Conservation (phyloP, 352 stramenopile genomes). For the Blastocystis hominis region DNA sequence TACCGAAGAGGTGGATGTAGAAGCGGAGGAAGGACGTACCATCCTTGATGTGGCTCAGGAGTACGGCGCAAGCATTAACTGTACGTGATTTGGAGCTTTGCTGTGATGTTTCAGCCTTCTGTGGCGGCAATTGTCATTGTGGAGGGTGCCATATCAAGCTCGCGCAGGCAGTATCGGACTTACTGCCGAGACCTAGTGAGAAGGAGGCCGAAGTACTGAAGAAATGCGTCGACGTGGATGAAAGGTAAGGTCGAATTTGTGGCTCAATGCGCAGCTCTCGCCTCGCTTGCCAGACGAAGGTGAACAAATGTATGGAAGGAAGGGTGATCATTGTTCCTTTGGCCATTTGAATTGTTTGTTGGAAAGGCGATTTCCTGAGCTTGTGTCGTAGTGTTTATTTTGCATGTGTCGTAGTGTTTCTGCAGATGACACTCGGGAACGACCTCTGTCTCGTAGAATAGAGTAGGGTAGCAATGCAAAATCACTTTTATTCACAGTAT, state of each 20-base stretch:
- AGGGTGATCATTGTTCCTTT: slow-evolving; percentile 37
- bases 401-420: neutral
- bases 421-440: neutral
- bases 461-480: too few species aligned
- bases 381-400: neutral
- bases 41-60: slow-evolving; percentile 39
- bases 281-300: slow-evolving; percentile 35
- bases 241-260: neutral
- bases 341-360: slow-evolving; percentile 29
- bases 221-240: slow-evolving; percentile 51
- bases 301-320: slow-evolving; percentile 38
- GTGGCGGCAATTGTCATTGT: slow-evolving; percentile 43
- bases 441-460: too few species aligned
- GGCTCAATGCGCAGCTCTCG: neutral
- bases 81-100: neutral
- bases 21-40: slow-evolving; percentile 39
- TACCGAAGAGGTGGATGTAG: slow-evolving; percentile 26
- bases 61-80: slow-evolving; percentile 25
- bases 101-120: slow-evolving; percentile 4
- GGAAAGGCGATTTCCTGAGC: neutral
- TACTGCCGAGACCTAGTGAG: neutral
- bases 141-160: slow-evolving; percentile 50
- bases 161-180: neutral
- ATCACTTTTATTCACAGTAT: too few species aligned
- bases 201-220: slow-evolving; percentile 31